A percentile compares a stretch with the other conserved stretches of the same genome.
These are phyloP conservation scores for Amoebophrya sp. DNA, from an alignment of 169 alveolate species.

Conservation along the genomic window DNA sequence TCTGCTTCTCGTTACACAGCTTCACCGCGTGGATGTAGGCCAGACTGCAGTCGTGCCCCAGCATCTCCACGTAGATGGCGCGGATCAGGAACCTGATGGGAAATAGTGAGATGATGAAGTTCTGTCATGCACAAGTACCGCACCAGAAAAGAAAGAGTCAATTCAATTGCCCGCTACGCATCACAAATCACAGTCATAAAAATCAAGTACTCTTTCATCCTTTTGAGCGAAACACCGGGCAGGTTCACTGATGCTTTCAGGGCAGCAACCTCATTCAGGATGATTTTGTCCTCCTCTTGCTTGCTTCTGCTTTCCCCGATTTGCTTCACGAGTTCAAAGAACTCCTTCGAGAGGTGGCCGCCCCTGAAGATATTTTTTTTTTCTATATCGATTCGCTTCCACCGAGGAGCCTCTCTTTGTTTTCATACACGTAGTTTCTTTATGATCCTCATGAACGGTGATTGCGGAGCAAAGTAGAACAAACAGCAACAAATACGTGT, in stretches of 20 bases:
- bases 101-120: conserved; percentile 53
- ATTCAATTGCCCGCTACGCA: no score
- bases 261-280: conserved; percentile 66
- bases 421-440: no score
- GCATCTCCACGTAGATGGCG: conserved; percentile 87
- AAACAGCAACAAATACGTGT: no score
- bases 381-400: no score
- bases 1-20: conserved; percentile 69
- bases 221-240: conserved; percentile 46
- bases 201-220: conserved; percentile 49
- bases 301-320: conserved; percentile 90
- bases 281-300: conserved; percentile 85
- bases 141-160: background rate
- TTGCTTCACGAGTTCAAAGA: conserved; percentile 80
- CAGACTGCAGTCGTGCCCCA: conserved; percentile 88
- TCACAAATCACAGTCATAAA: no score
- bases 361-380: background rate
- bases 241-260: conserved; percentile 62
- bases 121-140: background rate
- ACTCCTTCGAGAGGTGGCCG: conserved; percentile 45
- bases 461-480: no score
- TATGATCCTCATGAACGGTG: no score
- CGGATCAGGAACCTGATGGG: conserved; percentile 75
- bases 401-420: no score
- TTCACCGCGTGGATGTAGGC: conserved; percentile 86